Percentiles rank a stretch among this genome's conserved stretches.
phyloP scores from a whole-genome alignment of 169 alveolate species.

The Haemoproteus tartakovskyi region DNA sequence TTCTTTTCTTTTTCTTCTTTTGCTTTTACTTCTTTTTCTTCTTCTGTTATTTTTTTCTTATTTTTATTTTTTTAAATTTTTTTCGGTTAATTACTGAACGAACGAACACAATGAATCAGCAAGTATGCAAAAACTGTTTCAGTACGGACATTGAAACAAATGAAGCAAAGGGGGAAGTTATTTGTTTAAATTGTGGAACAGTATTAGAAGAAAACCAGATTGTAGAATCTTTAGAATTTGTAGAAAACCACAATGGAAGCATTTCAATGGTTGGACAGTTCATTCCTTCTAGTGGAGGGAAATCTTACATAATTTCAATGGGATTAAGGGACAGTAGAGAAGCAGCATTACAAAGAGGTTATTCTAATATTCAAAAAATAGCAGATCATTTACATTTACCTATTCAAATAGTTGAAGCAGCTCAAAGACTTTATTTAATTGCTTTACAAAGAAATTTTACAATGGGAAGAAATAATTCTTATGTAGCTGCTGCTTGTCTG shows the following conservation, averaged over 20 bases:
- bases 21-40: neutral
- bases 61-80: neutral
- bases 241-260: slow-evolving; percentile 80
- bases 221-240: slow-evolving; percentile 81
- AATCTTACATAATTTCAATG: slow-evolving; percentile 79
- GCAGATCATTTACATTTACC: slow-evolving; percentile 85
- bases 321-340: slow-evolving; percentile 82
- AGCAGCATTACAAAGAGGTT: slow-evolving; percentile 79
- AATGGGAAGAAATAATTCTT: slow-evolving; percentile 90
- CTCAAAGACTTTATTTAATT: slow-evolving; percentile 87
- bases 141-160: slow-evolving; percentile 60
- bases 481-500: slow-evolving; percentile 93
- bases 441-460: slow-evolving; percentile 93
- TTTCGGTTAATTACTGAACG: no score
- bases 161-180: slow-evolving; percentile 84
- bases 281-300: slow-evolving; percentile 81
- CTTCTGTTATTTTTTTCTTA: neutral
- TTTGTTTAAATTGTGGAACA: slow-evolving; percentile 85
- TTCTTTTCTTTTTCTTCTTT: neutral
- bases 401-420: slow-evolving; percentile 84
- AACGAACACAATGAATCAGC: slow-evolving; percentile 44
- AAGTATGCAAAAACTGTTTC: slow-evolving; percentile 27
- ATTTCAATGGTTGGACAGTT: slow-evolving; percentile 83
- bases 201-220: slow-evolving; percentile 85
- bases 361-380: slow-evolving; percentile 81